phyloP scores from a whole-genome alignment of 108 stramenopile genomes.

The Nitzschia inconspicua region DNA sequence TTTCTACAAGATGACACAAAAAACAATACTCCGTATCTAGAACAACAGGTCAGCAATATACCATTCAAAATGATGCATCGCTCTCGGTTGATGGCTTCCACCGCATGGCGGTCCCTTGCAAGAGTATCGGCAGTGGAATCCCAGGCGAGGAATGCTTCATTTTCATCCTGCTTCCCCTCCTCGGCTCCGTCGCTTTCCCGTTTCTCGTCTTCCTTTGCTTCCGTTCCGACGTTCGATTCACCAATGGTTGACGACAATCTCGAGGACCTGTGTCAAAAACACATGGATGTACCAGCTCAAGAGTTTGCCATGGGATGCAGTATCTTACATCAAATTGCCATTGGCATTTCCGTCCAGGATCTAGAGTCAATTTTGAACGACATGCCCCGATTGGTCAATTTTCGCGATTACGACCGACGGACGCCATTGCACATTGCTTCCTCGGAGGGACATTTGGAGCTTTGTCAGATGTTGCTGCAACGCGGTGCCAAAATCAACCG shows the following conservation, averaged over 20 bases:
- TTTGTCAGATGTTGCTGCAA: conserved; percentile 34
- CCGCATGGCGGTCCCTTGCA: too few relatives aligned
- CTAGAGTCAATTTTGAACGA: conserved; percentile 17
- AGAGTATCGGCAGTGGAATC: too few relatives aligned
- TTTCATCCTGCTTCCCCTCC: too few relatives aligned
- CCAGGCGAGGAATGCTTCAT: too few relatives aligned
- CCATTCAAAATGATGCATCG: too few relatives aligned
- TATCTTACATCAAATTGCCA: conserved; percentile 58
- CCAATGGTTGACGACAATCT: conserved; percentile 33
- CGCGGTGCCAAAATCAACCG: conserved; percentile 55
- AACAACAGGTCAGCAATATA: too few relatives aligned
- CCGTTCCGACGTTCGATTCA: too few relatives aligned
- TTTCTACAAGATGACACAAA: too few relatives aligned
- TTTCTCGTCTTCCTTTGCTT: too few relatives aligned
- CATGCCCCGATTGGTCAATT: conserved; percentile 43
- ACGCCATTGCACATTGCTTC: conserved; percentile 64
- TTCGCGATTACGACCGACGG: conserved; percentile 70
- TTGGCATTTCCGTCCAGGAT: conserved; percentile 31
- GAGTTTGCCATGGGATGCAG: conserved; percentile 60
- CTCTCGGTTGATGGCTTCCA: too few relatives aligned
- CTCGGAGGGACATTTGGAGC: conserved; percentile 58
- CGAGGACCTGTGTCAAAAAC: conserved; percentile 55
- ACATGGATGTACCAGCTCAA: conserved; percentile 56
- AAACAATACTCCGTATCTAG: too few relatives aligned
- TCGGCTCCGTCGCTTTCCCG: too few relatives aligned